A percentile compares a stretch with the other conserved stretches of the same genome.
These are phyloP conservation scores for Chaetoceros tenuissimus DNA, from an alignment of 108 stramenopile genomes.

Conservation along the genomic window DNA sequence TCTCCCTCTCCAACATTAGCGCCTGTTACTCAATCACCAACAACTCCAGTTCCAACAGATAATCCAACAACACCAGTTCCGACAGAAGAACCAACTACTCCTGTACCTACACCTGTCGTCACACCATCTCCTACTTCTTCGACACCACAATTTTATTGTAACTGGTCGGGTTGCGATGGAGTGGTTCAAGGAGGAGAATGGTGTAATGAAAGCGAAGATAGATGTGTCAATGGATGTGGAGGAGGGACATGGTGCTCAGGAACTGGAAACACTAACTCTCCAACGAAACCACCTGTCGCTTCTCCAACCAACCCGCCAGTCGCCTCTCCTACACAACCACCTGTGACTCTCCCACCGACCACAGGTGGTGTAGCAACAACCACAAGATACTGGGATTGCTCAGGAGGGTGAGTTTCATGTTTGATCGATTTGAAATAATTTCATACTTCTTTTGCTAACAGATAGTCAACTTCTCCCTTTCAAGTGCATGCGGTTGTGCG, in stretches of 20 bases:
- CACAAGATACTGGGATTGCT: slow-evolving; percentile 32
- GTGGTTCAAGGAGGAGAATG: slow-evolving; percentile 18
- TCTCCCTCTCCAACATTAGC: slow-evolving; percentile 7
- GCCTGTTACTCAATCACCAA: slow-evolving; percentile 5
- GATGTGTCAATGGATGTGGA: slow-evolving; percentile 7
- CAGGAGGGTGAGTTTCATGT: too few relatives aligned
- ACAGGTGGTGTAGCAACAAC: slow-evolving; percentile 17
- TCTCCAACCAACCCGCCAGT: slow-evolving; percentile 6
- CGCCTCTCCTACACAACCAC: slow-evolving; percentile 1
- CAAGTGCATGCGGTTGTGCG: slow-evolving; percentile 18
- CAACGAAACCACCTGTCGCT: slow-evolving; percentile 5
- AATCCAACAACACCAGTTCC: neutral
- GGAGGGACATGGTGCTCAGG: slow-evolving; percentile 11
- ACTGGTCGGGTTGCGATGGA: slow-evolving; percentile 9
- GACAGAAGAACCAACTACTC: neutral
- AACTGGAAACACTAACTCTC: neutral
- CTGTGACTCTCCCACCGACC: slow-evolving; percentile 7
- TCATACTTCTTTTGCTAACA: neutral
- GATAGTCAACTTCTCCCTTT: neutral
- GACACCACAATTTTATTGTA: neutral
- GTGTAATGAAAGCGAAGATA: slow-evolving; percentile 9
- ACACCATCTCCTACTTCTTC: slow-evolving; percentile 8
- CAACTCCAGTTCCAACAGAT: neutral
- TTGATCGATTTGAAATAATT: neutral
- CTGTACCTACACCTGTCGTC: slow-evolving; percentile 5